phyloP scores from a whole-genome alignment of 2,329 filamentous ascomycete genomes.

The Emmonsia crescens region DNA sequence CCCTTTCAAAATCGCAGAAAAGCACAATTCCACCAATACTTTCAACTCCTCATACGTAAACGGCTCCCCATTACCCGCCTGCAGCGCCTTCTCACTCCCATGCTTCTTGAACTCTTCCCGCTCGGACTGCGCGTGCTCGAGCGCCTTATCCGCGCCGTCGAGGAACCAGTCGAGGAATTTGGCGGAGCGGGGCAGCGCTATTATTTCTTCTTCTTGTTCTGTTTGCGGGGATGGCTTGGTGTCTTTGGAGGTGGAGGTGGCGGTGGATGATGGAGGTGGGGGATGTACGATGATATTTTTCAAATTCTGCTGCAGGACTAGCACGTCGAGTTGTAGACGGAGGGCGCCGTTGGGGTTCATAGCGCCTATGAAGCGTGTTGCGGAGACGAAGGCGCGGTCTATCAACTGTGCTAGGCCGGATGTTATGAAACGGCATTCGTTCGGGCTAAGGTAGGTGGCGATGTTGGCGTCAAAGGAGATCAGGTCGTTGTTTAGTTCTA shows the following conservation, averaged over 20 bases:
- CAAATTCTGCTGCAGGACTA: constrained; percentile 91
- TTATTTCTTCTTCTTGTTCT: constrained; percentile 22
- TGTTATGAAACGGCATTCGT: constrained; percentile 65
- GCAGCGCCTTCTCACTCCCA: constrained; percentile 24
- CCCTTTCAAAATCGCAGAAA: constrained; percentile 32
- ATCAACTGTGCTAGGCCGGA: constrained; percentile 66
- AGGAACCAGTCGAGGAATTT: constrained; percentile 41
- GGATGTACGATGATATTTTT: constrained; percentile 63
- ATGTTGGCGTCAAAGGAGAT: constrained; percentile 81
- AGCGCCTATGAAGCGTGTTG: constrained; percentile 57
- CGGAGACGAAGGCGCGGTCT: constrained; percentile 65
- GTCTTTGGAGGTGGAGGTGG: constrained; percentile 11
- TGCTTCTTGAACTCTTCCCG: constrained; percentile 27
- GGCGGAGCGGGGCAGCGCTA: constrained; percentile 34
- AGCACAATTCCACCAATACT: constrained; percentile 36
- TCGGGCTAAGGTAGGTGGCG: constrained; percentile 57
- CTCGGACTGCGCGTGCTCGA: constrained; percentile 36
- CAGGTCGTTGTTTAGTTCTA: constrained; percentile 74
- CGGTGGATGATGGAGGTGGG: constrained; percentile 8
- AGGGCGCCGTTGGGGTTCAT: constrained; percentile 78
- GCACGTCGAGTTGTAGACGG: constrained; percentile 86
- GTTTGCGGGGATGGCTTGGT: constrained; percentile 7
- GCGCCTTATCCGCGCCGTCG: constrained; percentile 34
- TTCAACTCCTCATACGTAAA: constrained; percentile 38
- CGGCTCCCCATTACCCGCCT: constrained; percentile 31